Base-by-base conservation (phyloP, 129 eudicot species). In the Lactuca sativa region DNA sequence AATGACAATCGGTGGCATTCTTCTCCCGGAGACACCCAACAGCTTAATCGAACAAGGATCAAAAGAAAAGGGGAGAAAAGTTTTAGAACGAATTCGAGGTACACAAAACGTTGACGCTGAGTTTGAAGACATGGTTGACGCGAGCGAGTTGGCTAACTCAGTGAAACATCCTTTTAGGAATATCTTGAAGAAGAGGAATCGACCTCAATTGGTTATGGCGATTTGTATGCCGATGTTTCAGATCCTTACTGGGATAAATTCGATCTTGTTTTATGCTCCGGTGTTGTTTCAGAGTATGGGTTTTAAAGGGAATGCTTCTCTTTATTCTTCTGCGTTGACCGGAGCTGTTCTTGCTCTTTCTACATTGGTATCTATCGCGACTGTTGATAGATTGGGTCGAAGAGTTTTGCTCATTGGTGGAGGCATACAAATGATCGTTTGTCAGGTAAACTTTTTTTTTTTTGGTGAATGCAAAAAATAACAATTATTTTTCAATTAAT, bases 21-120 rank as follows among this genome's bases (percentile, higher is more conserved):
- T 92, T 12, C 89, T 92, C 32, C 98, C 98, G 0, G 98, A 92
- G 76, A 92, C 98, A n/a, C 98, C 98, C 43, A 92, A 89, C 78
- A 92, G 98, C 82, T 56, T 92, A 37, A 89, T 92, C 53, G 96
- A 92, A 70, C 80, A 83, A 34, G 95, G 95, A 41, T 15, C 18
- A 12, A 73, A 64, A 60, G 88, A 83, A 56, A 64, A 82, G 65
- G 98, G 96, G 33, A 78, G 83, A 69, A 52, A 64, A 59, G 88
- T 92, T 36, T 70, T 92, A 7, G 88, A 89, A 65, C 73, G 82
- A 78, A 89, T 89, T 13, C 85, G 98, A 47, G 98, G 98, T 13
- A 93, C 97, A 17, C 63, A 62, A 15, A 72, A 89, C 49, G 90
- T 93, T 0, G 79, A 85, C 41, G 98, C 96, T 9, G 98, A 93